Percentiles rank a stretch among this genome's conserved stretches.
phyloP scores from a whole-genome alignment of 2,329 filamentous ascomycete genomes.

The Fusarium sp. region DNA sequence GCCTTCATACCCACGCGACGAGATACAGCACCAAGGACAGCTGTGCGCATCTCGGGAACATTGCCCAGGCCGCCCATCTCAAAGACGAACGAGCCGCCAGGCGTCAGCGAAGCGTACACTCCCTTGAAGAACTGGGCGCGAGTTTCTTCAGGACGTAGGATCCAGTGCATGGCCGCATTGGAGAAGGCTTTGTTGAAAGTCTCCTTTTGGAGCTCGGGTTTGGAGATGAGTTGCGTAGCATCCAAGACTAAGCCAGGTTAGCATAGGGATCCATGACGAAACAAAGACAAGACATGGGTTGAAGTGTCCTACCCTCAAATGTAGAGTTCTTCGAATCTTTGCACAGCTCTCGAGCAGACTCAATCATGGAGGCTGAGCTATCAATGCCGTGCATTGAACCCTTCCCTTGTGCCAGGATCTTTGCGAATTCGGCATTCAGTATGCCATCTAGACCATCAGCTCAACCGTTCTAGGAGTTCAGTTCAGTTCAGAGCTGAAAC shows the following conservation, averaged over 20 bases:
- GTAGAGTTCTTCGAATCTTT: slow-evolving; percentile 52
- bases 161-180: slow-evolving; percentile 76
- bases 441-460: slow-evolving; percentile 61
- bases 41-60: slow-evolving; percentile 69
- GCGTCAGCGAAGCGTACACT: slow-evolving; percentile 62
- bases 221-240: slow-evolving; percentile 54
- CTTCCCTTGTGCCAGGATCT: slow-evolving; percentile 57
- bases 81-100: slow-evolving; percentile 70
- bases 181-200: slow-evolving; percentile 69
- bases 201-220: slow-evolving; percentile 51
- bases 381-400: slow-evolving; percentile 68
- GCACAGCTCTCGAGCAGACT: slow-evolving; percentile 58
- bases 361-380: slow-evolving; percentile 68
- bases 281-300: too few relatives aligned
- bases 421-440: slow-evolving; percentile 65
- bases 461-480: neutral
- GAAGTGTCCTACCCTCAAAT: slow-evolving; percentile 56
- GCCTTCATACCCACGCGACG: slow-evolving; percentile 62
- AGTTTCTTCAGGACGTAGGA: slow-evolving; percentile 60
- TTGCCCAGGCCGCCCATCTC: slow-evolving; percentile 80
- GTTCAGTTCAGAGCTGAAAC: neutral
- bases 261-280: neutral
- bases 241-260: slow-evolving; percentile 56
- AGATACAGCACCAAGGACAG: slow-evolving; percentile 64
- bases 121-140: slow-evolving; percentile 64